These are phyloP conservation scores for Pythium chondricola DNA, from an alignment of 352 stramenopile species.

Conservation along the genomic window DNA sequence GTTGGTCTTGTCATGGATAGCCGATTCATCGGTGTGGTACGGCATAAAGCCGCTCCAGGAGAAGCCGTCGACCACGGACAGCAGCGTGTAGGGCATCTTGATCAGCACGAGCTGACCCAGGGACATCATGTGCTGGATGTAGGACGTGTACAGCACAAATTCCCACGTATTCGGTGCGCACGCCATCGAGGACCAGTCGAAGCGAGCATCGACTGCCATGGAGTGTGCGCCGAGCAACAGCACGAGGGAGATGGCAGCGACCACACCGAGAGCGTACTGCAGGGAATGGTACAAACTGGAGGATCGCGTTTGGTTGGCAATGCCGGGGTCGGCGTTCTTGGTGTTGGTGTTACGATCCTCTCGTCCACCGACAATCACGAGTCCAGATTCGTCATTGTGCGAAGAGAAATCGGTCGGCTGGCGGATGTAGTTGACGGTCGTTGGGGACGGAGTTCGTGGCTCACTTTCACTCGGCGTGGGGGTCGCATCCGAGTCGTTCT, in stretches of 20 bases:
- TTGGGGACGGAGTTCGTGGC: background rate
- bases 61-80: slow-evolving; percentile 18
- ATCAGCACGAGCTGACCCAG: slow-evolving; percentile 15
- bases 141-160: slow-evolving; percentile 21
- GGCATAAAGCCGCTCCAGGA: slow-evolving; percentile 23
- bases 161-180: slow-evolving; percentile 30
- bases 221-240: slow-evolving; percentile 16
- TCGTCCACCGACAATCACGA: slow-evolving; percentile 1
- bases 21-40: slow-evolving; percentile 10
- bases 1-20: background rate
- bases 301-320: background rate
- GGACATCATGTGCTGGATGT: slow-evolving; percentile 23
- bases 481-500: no score
- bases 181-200: slow-evolving; percentile 1
- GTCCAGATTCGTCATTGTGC: background rate
- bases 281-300: slow-evolving; percentile 1
- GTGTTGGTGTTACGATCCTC: background rate
- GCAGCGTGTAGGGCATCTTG: slow-evolving; percentile 16
- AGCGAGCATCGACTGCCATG: slow-evolving; percentile 10
- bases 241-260: slow-evolving; percentile 1
- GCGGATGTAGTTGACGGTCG: background rate
- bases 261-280: slow-evolving; percentile 9
- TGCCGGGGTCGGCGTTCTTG: background rate
- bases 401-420: background rate
- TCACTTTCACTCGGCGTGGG: no score